A percentile compares a stretch with the other conserved stretches of the same genome.
These are phyloP conservation scores for Albugo laibachii DNA, from an alignment of 352 stramenopile genomes.

Conservation along the genomic window DNA sequence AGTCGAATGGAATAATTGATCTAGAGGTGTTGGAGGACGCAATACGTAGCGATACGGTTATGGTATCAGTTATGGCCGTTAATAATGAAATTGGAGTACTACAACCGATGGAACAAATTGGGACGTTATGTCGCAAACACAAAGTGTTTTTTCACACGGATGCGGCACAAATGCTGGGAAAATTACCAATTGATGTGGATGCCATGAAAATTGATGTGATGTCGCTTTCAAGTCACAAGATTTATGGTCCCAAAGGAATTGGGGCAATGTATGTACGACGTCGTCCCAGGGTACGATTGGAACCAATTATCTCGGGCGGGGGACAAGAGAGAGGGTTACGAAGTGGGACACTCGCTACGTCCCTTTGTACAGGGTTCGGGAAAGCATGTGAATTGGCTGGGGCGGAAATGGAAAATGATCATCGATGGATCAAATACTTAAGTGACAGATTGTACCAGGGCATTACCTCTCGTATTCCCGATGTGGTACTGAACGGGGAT, in stretches of 20 bases:
- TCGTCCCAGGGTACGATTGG: slow-evolving; percentile 89
- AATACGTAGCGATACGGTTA: slow-evolving; percentile 87
- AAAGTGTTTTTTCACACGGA: slow-evolving; percentile 99
- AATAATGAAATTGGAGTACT: slow-evolving; percentile 99
- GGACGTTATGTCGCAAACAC: slow-evolving; percentile 76
- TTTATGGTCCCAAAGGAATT: slow-evolving; percentile 99
- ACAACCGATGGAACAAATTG: slow-evolving; percentile 95
- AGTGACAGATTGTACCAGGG: slow-evolving; percentile 85
- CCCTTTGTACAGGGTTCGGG: slow-evolving; percentile 73
- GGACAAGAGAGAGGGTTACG: slow-evolving; percentile 95
- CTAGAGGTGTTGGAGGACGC: slow-evolving; percentile 85
- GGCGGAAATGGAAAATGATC: slow-evolving; percentile 92
- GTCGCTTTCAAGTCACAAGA: slow-evolving; percentile 95
- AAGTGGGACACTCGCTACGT: slow-evolving; percentile 73
- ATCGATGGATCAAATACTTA: slow-evolving; percentile 88
- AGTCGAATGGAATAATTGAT: slow-evolving; percentile 88
- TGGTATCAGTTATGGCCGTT: slow-evolving; percentile 97
- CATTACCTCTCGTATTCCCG: slow-evolving; percentile 56
- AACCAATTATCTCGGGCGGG: slow-evolving; percentile 94
- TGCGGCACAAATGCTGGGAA: slow-evolving; percentile 95
- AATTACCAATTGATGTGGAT: slow-evolving; percentile 96
- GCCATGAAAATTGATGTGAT: slow-evolving; percentile 98
- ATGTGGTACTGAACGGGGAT: slow-evolving; percentile 96
- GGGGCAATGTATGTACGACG: slow-evolving; percentile 95
- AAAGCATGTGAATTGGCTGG: slow-evolving; percentile 84